Evolutionary conservation across 1,284 basidiomycete species (phyloP).

Genomic region (Cutaneotrichosporon sp.): DNA sequence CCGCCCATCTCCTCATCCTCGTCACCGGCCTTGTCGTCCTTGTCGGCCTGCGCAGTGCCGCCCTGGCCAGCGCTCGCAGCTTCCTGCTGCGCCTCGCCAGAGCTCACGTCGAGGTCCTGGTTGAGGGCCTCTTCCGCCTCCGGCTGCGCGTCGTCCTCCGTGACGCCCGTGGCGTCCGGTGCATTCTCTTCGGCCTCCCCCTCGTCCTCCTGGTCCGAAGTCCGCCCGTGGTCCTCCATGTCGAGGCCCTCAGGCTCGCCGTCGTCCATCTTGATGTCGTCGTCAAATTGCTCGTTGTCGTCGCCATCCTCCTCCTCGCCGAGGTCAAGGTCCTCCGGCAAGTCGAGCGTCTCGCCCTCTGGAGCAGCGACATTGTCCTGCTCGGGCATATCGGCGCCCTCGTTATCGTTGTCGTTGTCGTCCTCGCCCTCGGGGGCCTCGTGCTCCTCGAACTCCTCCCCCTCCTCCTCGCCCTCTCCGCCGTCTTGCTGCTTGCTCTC

Average conservation of each 20-base stretch:
- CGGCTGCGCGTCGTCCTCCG: constrained; percentile 49
- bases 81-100: constrained; percentile 43
- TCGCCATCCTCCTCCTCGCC: constrained; percentile 56
- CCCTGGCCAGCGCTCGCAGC: constrained; percentile 46
- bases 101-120: constrained; percentile 45
- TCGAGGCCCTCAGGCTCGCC: constrained; percentile 40
- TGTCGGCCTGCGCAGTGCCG: constrained; percentile 34
- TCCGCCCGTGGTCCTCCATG: constrained; percentile 42
- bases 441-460: constrained; percentile 38
- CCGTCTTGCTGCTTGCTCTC: constrained; percentile 35
- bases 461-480: constrained; percentile 35
- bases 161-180: constrained; percentile 42
- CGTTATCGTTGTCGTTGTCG: constrained; percentile 53
- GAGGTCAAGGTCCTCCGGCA: constrained; percentile 78
- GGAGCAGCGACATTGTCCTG: constrained; percentile 64
- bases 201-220: constrained; percentile 45
- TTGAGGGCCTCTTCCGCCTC: constrained; percentile 34
- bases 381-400: constrained; percentile 48
- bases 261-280: constrained; percentile 31
- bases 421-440: constrained; percentile 18
- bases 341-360: constrained; percentile 74
- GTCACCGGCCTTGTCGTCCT: constrained; percentile 42
- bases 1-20: constrained; percentile 34
- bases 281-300: constrained; percentile 36
- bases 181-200: constrained; percentile 39